Conservation (phyloP, 2,329 filamentous ascomycete genomes). For the Pseudogymnoascus sp. region DNA sequence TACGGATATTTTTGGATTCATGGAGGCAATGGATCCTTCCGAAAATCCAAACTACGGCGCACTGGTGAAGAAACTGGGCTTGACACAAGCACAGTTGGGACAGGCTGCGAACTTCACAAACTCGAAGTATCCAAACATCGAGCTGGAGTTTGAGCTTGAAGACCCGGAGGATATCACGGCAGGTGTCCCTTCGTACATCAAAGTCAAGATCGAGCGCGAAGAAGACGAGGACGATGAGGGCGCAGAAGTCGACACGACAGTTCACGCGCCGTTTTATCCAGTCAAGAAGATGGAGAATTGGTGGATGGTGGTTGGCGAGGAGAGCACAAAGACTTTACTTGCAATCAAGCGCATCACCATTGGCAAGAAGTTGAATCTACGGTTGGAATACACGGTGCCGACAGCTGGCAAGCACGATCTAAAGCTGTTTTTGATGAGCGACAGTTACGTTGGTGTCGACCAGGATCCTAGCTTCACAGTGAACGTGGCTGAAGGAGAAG, state of each 20-base stretch:
- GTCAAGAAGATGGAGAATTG: slow-evolving; percentile 91
- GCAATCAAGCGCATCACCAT: slow-evolving; percentile 94
- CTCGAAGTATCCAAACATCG: slow-evolving; percentile 89
- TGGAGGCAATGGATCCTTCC: slow-evolving; percentile 95
- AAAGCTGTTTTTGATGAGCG: slow-evolving; percentile 92
- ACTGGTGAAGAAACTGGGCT: slow-evolving; percentile 68
- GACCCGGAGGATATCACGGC: slow-evolving; percentile 74
- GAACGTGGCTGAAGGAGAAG: slow-evolving; percentile 83
- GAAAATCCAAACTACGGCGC: slow-evolving; percentile 77
- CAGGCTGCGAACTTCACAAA: slow-evolving; percentile 95
- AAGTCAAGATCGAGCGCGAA: slow-evolving; percentile 77
- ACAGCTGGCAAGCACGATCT: slow-evolving; percentile 76
- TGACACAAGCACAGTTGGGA: slow-evolving; percentile 73
- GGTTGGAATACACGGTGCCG: slow-evolving; percentile 82
- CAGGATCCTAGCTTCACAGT: slow-evolving; percentile 88
- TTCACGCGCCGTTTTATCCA: slow-evolving; percentile 94
- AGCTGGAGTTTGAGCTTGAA: slow-evolving; percentile 79
- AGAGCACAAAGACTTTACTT: slow-evolving; percentile 76
- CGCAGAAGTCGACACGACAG: slow-evolving; percentile 67
- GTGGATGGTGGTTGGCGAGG: slow-evolving; percentile 95
- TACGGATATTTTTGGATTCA: slow-evolving; percentile 94
- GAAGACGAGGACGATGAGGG: slow-evolving; percentile 62
- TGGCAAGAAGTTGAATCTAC: slow-evolving; percentile 65
- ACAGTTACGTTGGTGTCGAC: slow-evolving; percentile 94
- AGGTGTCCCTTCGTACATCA: slow-evolving; percentile 73